Percentiles rank a stretch among this genome's conserved stretches.
Conservation (phyloP, 345 rosid species). For the Diplotaxis tenuifolia region DNA sequence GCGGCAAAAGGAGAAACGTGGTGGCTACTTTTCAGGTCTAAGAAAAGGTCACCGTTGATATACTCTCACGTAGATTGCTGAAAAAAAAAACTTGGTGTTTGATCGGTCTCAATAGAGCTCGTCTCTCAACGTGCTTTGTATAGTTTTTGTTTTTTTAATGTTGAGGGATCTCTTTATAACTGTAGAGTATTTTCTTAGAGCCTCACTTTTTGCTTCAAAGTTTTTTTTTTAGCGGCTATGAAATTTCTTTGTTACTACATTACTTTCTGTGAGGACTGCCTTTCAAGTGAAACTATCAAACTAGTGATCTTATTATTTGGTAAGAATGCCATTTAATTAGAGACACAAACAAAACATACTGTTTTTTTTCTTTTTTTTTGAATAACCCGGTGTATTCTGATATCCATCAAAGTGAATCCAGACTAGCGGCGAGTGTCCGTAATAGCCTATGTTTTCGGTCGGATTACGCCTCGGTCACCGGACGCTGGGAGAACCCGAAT, state of each 20-base stretch:
- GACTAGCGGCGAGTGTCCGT: no score
- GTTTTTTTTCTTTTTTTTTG: no score
- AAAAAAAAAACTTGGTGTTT: slow-evolving; percentile 30
- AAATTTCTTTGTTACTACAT: not conserved
- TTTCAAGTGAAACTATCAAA: not conserved
- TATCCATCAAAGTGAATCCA: no score
- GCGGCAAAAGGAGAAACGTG: slow-evolving; percentile 44
- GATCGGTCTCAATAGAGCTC: slow-evolving; percentile 18
- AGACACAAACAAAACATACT: not conserved
- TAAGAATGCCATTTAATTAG: not conserved
- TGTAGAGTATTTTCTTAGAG: slow-evolving; percentile 2
- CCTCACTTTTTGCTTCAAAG: slow-evolving; percentile 10
- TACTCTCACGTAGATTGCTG: slow-evolving; percentile 7
- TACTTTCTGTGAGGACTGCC: not conserved
- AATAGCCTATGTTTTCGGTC: no score
- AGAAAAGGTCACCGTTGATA: slow-evolving; percentile 51
- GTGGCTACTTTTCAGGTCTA: slow-evolving; percentile 50
- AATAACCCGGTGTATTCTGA: no score
- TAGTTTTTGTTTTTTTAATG: slow-evolving; percentile 18
- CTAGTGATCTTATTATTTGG: not conserved
- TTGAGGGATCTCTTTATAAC: slow-evolving; percentile 17
- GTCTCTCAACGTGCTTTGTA: slow-evolving; percentile 37
- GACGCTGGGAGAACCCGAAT: no score
- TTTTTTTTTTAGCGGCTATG: not conserved
- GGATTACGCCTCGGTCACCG: no score